Evolutionary conservation across 345 rosid species (phyloP), one percentile per base, ranked within the genome.

Genomic region (Bruguiera sexangula): DNA sequence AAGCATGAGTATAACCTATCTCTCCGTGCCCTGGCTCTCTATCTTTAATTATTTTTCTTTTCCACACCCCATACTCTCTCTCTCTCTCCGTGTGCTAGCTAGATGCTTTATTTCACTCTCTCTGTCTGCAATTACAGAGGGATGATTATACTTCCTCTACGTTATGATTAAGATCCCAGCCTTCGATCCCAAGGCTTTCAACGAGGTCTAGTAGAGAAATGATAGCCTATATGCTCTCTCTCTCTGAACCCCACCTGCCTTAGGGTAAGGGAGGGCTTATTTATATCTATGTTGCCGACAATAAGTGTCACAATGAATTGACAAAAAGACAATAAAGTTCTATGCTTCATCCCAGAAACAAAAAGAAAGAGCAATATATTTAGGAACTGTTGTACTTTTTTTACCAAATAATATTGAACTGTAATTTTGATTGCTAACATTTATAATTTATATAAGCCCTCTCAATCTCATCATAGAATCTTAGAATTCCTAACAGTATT

Each of bases 141-240:
- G 83, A 88, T 89, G 89, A 90, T 90, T 85, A 86, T 52, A 75
- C 53, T 71, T 77, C 67, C 24, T 69, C 75, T 68, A 73, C 13
- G 89, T 68, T 69, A 89, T 88, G 89, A 89, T 88, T 85, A 85
- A 79, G 82, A 85, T 81, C 79, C 75, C 64, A 76, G 87, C 92
- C 96, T 90, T 92, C 87, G 64, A 92, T 90, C 96, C 96, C 94
- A 90, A 92, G 96, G 85, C 87, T 88, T 88, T 83, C 82, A 75
- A 82, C 82, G 76, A 73, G 76, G 66, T 68, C 78, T 75, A 61
- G 75, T 74, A 68, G 78, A 75, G 80, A 86, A 85, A 89, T 91
- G 86, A 89, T 91, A 78, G 52, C 85, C 46, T 65, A 88, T 87
- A 81, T 76, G 69, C 65, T 64, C 65, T 68, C 67, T 78, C 70